Evolutionary conservation across 192 early-diverging fungal species (phyloP), one percentile per base, ranked within the genome.

Genomic region (Entophlyctis luteolus): DNA sequence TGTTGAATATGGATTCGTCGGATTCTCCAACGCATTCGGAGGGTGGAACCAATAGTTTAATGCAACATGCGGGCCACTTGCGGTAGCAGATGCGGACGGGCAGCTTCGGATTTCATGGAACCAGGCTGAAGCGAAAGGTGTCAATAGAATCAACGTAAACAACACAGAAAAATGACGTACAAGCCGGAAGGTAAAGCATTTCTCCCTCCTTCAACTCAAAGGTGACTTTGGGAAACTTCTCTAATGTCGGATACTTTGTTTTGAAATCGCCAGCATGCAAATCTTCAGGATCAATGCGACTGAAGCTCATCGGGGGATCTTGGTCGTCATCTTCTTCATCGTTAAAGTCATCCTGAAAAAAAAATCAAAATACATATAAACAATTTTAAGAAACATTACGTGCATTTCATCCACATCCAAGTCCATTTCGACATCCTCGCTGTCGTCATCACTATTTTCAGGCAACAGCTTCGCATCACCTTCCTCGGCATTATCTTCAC

Each of bases 11-110:
- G 72, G 72, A 38, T 50, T 70, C 14, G 48, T 34, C 3, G 31
- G 16, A 2, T 14, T 10, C n/a, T 10, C 35, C 5, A 63, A 32
- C 18, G 45, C 23, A 39, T 58, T 74, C 6, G 72, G 72, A 8
- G 72, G 72, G 58, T 74, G 72, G 47, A 73, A 59, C 72, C 72
- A 74, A 48, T 74, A 74, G 48, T 71, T 73, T 29, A 74, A 35
- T 16, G 72, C 72, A 4, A 72, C 54, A 73, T 74, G 71, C 25
- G 62, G 45, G 22, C 59, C 48, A 10, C n/a, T 32, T n/a, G 33
- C 29, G 6, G 62, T 20, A 22, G 46, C 20, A 0, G 31, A 18
- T 4, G 29, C 48, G 5, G 55, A 10, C 3, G 68, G 59, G 14
- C 18, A 58, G 28, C 48, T 55, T n/a, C 37, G 45, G 32, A 74